Evolutionary conservation across 2,329 filamentous ascomycete species (phyloP).

Genomic region (Aspergillus sojae): DNA sequence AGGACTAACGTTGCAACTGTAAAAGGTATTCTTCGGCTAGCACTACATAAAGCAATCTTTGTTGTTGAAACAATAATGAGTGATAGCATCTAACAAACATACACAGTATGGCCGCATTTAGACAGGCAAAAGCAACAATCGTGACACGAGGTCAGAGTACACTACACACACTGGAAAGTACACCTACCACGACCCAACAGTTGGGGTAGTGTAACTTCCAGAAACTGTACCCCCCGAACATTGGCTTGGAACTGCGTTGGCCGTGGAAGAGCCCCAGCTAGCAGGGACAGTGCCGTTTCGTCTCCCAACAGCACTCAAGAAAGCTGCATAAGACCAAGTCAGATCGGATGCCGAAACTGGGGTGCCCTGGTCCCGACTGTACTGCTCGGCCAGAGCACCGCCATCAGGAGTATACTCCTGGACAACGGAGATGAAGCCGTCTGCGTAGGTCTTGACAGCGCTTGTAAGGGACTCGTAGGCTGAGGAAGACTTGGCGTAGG

Average conservation of each 20-base stretch:
- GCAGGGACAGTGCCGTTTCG: conserved; percentile 20
- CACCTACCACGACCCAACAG: conserved; percentile 10
- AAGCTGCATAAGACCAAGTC: conserved; percentile 28
- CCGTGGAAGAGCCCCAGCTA: conserved; percentile 24
- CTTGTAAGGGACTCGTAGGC: conserved; percentile 58
- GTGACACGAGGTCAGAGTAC: not conserved
- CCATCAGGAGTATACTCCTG: conserved; percentile 24
- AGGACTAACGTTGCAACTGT: too few species aligned
- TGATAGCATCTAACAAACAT: not conserved
- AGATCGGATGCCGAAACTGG: conserved; percentile 20
- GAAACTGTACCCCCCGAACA: conserved; percentile 13
- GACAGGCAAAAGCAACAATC: not conserved
- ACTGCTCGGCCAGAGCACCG: conserved; percentile 41
- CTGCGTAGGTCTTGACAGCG: conserved; percentile 64
- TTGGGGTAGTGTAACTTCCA: conserved; percentile 15
- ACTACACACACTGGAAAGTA: not conserved
- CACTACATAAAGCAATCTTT: not conserved
- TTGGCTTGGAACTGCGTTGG: conserved; percentile 6
- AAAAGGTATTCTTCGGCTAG: not conserved
- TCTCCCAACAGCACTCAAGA: conserved; percentile 20
- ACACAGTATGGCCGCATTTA: too few species aligned
- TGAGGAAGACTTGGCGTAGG: conserved; percentile 59
- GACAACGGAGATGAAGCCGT: conserved; percentile 53
- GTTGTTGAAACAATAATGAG: not conserved
- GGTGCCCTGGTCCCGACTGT: conserved; percentile 24